Base-by-base conservation (phyloP, 208 protist genomes). In the Trypanosoma caninum region DNA sequence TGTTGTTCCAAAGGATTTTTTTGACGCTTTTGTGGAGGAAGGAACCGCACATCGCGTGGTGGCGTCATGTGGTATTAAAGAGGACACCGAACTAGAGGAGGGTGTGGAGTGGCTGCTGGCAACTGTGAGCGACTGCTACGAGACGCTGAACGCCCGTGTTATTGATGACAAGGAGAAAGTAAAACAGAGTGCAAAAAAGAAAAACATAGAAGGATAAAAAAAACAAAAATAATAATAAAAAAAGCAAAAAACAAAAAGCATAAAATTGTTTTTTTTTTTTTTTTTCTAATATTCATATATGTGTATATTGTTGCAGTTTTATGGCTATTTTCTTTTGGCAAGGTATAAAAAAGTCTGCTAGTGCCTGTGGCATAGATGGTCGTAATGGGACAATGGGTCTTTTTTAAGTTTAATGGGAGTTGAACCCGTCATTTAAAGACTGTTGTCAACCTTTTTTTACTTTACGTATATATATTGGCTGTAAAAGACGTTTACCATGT, bases 101-200 rank as follows among this genome's bases (percentile, higher is more conserved):
- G 83, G 84, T 13, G 78, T 95, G 34, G 87, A 95, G 73, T 97
- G 91, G 89, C 70, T 97, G 25, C 73, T 97, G 18, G 54, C 59
- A 18, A 73, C 61, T 18, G 80, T 97, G n/a, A 56, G 62, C 31
- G 62, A 82, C 14, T 23, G 74, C 11, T 94, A 93, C 59, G 84
- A 82, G 27, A 51, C 38, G 13, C 71, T 95, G 10, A 55, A 73
- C 1, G 55, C 47, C 44, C 80, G 83, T 11, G 87, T 97, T 8
- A 48, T 72, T 65, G 20, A 46, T 8, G 86, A 97, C 53, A 82
- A 68, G n/a, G 63, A 53, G 22, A 25, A 55, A 18, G 86, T 91
- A 20, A 87, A 89, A 66, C 78, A 68, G 54, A 82, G 91, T 59
- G 81, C 82, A 57, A 78, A 87, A 30, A 76, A 76, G 13, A 75